These are phyloP conservation scores for Populus deltoides DNA, from an alignment of 345 rosid genomes.

Conservation along the genomic window DNA sequence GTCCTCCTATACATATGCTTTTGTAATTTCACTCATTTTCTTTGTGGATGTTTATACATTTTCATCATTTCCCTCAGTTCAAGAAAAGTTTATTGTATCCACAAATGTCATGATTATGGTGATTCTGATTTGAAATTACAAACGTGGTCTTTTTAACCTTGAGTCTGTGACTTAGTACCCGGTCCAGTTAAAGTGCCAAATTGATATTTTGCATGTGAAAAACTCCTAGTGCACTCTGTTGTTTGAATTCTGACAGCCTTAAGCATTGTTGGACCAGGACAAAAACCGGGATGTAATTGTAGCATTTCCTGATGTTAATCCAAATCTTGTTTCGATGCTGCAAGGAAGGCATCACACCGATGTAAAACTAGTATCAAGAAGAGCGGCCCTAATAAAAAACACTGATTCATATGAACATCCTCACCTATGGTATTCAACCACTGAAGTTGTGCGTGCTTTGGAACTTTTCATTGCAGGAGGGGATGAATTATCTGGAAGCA, in stretches of 20 bases:
- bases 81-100: background rate
- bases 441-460: constrained; percentile 54
- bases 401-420: constrained; percentile 48
- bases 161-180: background rate
- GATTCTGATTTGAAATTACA: background rate
- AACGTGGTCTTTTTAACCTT: background rate
- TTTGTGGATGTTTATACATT: background rate
- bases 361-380: constrained; percentile 37
- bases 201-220: background rate
- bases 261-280: constrained; percentile 41
- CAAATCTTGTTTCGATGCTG: constrained; percentile 31
- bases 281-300: constrained; percentile 77
- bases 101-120: background rate
- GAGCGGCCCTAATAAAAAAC: constrained; percentile 26
- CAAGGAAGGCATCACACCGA: constrained; percentile 20
- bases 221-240: background rate
- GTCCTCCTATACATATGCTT: background rate
- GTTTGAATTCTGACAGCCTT: background rate
- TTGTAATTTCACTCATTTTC: background rate
- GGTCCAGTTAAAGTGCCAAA: background rate
- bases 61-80: too few species aligned
- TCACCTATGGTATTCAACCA: constrained; percentile 65
- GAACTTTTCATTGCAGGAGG: constrained; percentile 51
- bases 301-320: constrained; percentile 71
- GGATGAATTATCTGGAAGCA: constrained; percentile 45